phyloP scores from a whole-genome alignment of 306 rosid genomes.

The Rosa rugosa region DNA sequence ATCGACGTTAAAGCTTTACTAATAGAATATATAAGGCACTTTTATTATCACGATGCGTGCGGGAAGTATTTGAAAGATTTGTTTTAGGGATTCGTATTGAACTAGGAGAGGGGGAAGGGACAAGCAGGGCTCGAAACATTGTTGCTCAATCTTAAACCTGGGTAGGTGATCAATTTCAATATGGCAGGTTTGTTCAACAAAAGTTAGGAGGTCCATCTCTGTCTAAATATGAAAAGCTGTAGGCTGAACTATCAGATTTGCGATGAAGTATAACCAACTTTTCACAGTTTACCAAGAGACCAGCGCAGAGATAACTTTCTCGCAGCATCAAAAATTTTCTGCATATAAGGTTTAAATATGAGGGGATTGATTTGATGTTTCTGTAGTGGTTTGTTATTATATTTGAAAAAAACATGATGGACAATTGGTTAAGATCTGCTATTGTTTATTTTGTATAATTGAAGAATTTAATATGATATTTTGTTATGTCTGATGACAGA shows the following conservation, averaged over 20 bases:
- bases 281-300: slow-evolving; percentile 57
- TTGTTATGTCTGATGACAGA: slow-evolving; percentile 38
- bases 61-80: no score
- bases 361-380: not conserved
- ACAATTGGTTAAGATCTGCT: not conserved
- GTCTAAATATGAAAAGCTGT: slow-evolving; percentile 72
- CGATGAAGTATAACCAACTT: slow-evolving; percentile 62
- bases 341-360: not conserved
- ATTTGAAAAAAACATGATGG: not conserved
- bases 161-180: no score
- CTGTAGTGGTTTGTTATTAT: not conserved
- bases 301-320: no score
- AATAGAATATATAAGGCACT: no score
- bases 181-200: no score
- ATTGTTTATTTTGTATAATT: not conserved
- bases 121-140: no score
- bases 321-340: slow-evolving; percentile 13
- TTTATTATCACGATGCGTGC: no score
- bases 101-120: no score
- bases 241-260: slow-evolving; percentile 63
- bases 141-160: no score
- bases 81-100: no score
- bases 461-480: not conserved
- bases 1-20: no score
- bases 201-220: no score